These are phyloP conservation scores for Fusarium poae DNA, from an alignment of 2,329 filamentous ascomycete species.

Conservation along the genomic window DNA sequence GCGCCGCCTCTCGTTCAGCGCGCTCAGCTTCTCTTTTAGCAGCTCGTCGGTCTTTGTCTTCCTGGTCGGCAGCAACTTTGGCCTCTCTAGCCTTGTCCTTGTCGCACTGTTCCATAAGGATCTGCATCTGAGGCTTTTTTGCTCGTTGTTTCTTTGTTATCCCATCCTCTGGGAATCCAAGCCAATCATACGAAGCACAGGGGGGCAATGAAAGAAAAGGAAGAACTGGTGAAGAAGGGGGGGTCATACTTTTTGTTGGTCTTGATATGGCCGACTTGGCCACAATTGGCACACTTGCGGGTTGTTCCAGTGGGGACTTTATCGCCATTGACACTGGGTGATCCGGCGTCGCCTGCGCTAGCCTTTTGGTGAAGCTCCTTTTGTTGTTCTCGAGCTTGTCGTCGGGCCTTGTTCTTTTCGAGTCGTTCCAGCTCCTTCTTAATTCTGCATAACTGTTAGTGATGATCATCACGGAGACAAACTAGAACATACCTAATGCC, in stretches of 20 bases:
- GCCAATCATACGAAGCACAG: slow-evolving; percentile 53
- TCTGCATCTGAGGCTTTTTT: slow-evolving; percentile 37
- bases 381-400: slow-evolving; percentile 89
- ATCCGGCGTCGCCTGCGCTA: slow-evolving; percentile 61
- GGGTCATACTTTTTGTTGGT: slow-evolving; percentile 92
- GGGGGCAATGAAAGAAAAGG: slow-evolving; percentile 44
- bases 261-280: slow-evolving; percentile 96
- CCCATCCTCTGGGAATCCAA: slow-evolving; percentile 36
- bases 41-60: slow-evolving; percentile 23
- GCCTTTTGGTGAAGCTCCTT: slow-evolving; percentile 73
- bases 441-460: slow-evolving; percentile 53
- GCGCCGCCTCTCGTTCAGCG: slow-evolving; percentile 31
- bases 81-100: slow-evolving; percentile 36
- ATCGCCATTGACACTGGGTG: slow-evolving; percentile 62
- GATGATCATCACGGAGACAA: background rate
- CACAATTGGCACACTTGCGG: slow-evolving; percentile 97
- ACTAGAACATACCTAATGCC: slow-evolving; percentile 54
- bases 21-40: slow-evolving; percentile 37
- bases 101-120: slow-evolving; percentile 45
- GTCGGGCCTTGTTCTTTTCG: slow-evolving; percentile 90
- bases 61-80: slow-evolving; percentile 28
- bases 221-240: slow-evolving; percentile 27
- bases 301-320: slow-evolving; percentile 76
- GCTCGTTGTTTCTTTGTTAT: slow-evolving; percentile 35
- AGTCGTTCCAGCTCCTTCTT: slow-evolving; percentile 81